Percentiles rank a stretch among this genome's conserved stretches.
Conservation (phyloP, 805 yeast genomes). For the Candida parachauliodes region DNA sequence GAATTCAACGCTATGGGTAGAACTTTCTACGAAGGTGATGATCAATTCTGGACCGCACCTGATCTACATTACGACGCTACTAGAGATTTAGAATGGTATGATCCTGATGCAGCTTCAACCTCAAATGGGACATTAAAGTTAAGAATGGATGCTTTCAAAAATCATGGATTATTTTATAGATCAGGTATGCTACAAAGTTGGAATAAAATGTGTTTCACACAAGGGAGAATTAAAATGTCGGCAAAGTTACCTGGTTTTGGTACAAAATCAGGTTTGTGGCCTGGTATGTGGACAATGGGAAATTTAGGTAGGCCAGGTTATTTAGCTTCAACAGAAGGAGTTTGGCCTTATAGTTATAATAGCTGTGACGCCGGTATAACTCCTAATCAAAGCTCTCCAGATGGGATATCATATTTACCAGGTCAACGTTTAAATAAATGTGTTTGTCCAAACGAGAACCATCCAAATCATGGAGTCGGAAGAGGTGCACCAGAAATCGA, state of each 20-base stretch:
- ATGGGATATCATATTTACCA: slow-evolving; percentile 39
- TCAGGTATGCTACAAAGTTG: slow-evolving; percentile 41
- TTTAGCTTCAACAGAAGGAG: slow-evolving; percentile 35
- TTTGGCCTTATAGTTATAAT: slow-evolving; percentile 40
- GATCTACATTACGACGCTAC: slow-evolving; percentile 42
- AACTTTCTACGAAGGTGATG: slow-evolving; percentile 42
- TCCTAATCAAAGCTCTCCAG: slow-evolving; percentile 38
- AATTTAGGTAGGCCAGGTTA: slow-evolving; percentile 39
- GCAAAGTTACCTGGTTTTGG: slow-evolving; percentile 36
- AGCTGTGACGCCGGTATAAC: slow-evolving; percentile 40
- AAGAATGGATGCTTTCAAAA: slow-evolving; percentile 36
- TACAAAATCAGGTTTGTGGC: slow-evolving; percentile 37
- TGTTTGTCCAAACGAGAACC: slow-evolving; percentile 34
- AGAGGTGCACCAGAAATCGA: slow-evolving; percentile 70
- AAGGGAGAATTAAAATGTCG: slow-evolving; percentile 28
- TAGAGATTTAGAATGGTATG: slow-evolving; percentile 43
- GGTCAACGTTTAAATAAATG: slow-evolving; percentile 34
- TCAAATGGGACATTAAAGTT: slow-evolving; percentile 33
- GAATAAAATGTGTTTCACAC: slow-evolving; percentile 37
- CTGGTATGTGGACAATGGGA: slow-evolving; percentile 43
- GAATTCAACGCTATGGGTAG: slow-evolving; percentile 43
- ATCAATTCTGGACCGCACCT: slow-evolving; percentile 40
- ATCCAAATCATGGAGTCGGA: slow-evolving; percentile 35
- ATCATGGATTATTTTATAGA: slow-evolving; percentile 33
- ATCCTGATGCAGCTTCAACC: slow-evolving; percentile 41